phyloP scores from a whole-genome alignment of 257 asterid species.

The Solanum commersonii region DNA sequence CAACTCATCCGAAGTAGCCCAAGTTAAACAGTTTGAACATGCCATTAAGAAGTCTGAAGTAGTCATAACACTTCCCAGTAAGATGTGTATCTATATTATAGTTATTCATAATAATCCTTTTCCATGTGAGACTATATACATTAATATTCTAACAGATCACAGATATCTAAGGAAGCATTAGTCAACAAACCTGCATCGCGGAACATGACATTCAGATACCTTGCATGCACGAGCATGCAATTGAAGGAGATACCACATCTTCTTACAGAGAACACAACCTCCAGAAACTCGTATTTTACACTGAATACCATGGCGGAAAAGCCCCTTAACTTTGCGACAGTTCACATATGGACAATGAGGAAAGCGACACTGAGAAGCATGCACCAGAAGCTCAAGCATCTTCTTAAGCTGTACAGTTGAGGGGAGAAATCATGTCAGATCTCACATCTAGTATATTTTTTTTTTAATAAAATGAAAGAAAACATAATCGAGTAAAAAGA shows the following conservation, averaged over 20 bases:
- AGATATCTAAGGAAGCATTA: neutral
- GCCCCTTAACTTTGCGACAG: constrained; percentile 96
- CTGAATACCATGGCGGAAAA: constrained; percentile 86
- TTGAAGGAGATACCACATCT: constrained; percentile 98
- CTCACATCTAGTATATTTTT: neutral
- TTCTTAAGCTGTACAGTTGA: constrained; percentile 64
- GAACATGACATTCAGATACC: constrained; percentile 82
- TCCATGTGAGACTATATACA: neutral
- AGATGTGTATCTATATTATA: neutral
- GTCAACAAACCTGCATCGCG: constrained; percentile 88
- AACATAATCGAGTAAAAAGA: neutral
- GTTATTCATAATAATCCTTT: neutral
- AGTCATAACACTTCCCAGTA: neutral
- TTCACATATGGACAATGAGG: constrained; percentile 68
- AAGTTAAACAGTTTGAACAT: neutral
- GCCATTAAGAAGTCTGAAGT: neutral
- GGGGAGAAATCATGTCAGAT: constrained; percentile 9
- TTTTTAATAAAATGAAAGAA: neutral
- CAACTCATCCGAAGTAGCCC: neutral
- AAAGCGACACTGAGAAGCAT: constrained; percentile 90
- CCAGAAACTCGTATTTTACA: constrained; percentile 91
- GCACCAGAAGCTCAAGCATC: constrained; percentile 97
- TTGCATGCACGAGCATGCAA: constrained; percentile 98
- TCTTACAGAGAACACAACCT: constrained; percentile 84
- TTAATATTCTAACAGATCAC: neutral